Evolutionary conservation across 2,329 filamentous ascomycete species (phyloP).

Genomic region (Myriosclerotinia curreyana): DNA sequence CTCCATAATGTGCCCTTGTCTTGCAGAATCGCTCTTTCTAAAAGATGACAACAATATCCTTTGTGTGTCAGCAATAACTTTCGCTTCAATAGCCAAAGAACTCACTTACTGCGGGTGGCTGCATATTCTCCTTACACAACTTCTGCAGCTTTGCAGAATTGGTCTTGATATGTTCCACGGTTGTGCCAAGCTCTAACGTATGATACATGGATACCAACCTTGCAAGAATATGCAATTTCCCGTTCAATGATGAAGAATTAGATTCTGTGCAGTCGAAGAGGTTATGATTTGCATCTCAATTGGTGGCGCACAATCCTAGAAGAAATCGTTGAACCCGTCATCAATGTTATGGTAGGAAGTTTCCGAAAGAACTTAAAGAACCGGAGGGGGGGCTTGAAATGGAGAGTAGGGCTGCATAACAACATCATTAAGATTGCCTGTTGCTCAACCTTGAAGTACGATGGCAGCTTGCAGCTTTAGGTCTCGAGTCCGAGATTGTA

Average conservation of each 20-base stretch:
- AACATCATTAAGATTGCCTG: slow-evolving; percentile 16
- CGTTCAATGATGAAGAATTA: slow-evolving; percentile 14
- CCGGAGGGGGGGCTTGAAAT: neutral
- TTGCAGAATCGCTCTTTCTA: slow-evolving; percentile 18
- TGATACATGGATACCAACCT: slow-evolving; percentile 19
- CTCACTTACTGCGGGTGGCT: slow-evolving; percentile 8
- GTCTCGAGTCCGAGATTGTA: slow-evolving; percentile 3
- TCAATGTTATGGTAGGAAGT: neutral
- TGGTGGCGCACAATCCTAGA: slow-evolving; percentile 7
- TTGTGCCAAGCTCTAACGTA: slow-evolving; percentile 23
- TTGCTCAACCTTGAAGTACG: slow-evolving; percentile 13
- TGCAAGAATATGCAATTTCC: slow-evolving; percentile 17
- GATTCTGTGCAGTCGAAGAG: slow-evolving; percentile 11
- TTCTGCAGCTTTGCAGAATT: slow-evolving; percentile 19
- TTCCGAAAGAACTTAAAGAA: slow-evolving; percentile 2
- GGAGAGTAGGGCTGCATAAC: slow-evolving; percentile 20
- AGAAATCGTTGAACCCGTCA: slow-evolving; percentile 15
- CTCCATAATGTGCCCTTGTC: slow-evolving; percentile 7
- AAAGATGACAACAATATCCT: slow-evolving; percentile 13
- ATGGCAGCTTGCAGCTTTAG: slow-evolving; percentile 19
- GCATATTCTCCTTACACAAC: slow-evolving; percentile 20
- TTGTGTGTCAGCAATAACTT: slow-evolving; percentile 11
- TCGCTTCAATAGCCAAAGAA: slow-evolving; percentile 15
- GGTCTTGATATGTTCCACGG: slow-evolving; percentile 21
- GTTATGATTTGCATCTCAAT: neutral